A percentile compares a stretch with the other conserved stretches of the same genome.
These are phyloP conservation scores for Hypholoma sublateritium DNA, from an alignment of 768 basidiomycete species.

Conservation along the genomic window DNA sequence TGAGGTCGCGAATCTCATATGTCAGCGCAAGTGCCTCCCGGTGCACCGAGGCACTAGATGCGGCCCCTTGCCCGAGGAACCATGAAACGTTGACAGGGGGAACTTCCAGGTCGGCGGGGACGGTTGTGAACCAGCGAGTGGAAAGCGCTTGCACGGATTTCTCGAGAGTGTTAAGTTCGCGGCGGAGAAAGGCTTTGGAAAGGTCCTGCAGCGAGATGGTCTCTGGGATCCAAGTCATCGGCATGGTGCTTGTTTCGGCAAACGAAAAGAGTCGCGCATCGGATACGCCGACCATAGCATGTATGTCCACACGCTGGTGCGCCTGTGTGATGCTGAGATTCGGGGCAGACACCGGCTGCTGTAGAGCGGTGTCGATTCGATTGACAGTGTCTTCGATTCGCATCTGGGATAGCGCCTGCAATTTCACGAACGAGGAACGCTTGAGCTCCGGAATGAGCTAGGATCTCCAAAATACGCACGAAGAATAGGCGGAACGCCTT, in stretches of 20 bases:
- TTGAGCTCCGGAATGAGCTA: neutral
- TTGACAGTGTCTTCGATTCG: neutral
- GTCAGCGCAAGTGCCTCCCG: neutral
- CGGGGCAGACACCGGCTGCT: too few relatives aligned
- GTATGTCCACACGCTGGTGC: too few relatives aligned
- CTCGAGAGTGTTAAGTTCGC: neutral
- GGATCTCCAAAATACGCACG: neutral
- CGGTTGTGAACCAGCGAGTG: neutral
- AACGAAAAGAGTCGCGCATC: neutral
- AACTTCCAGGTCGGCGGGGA: neutral
- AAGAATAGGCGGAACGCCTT: neutral
- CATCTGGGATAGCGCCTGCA: neutral
- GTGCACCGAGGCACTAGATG: neutral
- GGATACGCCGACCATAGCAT: too few relatives aligned
- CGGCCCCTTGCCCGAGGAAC: neutral
- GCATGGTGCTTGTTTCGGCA: neutral
- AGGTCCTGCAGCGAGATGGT: neutral
- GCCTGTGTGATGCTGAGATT: too few relatives aligned
- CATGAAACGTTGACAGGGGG: neutral
- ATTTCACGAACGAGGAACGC: neutral
- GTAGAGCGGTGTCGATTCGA: too few relatives aligned
- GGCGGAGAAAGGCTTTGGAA: constrained; percentile 2
- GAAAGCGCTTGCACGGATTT: neutral
- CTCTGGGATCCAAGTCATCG: constrained; percentile 1
- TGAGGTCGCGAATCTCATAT: neutral